Percentiles rank a stretch among this genome's conserved stretches.
Evolutionary conservation across 352 stramenopile genomes (phyloP).

Genomic region (Phytophthora hybrid): DNA sequence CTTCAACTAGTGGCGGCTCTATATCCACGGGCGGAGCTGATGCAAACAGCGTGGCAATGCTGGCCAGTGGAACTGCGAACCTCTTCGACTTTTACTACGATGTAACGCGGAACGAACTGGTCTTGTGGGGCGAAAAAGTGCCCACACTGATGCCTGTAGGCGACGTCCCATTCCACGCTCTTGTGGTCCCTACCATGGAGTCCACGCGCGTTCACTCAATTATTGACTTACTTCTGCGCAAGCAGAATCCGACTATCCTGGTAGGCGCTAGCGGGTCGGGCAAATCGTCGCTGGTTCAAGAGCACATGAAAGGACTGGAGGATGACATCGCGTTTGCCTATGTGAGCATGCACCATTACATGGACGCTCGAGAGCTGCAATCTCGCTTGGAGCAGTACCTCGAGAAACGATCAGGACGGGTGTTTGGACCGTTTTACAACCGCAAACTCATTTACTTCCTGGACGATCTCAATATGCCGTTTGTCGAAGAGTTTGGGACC

Average conservation of each 20-base stretch:
- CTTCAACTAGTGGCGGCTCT: neutral
- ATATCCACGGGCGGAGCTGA: slow-evolving; percentile 17
- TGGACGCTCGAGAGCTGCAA: slow-evolving; percentile 84
- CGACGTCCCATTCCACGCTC: slow-evolving; percentile 64
- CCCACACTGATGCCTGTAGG: slow-evolving; percentile 33
- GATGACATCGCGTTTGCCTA: slow-evolving; percentile 64
- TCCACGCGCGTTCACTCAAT: slow-evolving; percentile 74
- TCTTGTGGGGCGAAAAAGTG: slow-evolving; percentile 82
- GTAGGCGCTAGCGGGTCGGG: slow-evolving; percentile 86
- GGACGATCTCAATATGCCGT: slow-evolving; percentile 93
- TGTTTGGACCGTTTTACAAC: slow-evolving; percentile 85
- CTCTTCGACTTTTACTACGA: slow-evolving; percentile 89
- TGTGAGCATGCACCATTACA: slow-evolving; percentile 91
- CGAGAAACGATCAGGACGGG: slow-evolving; percentile 88
- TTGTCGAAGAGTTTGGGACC: slow-evolving; percentile 88
- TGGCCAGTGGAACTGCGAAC: slow-evolving; percentile 33
- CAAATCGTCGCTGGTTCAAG: slow-evolving; percentile 82
- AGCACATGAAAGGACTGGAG: slow-evolving; percentile 76
- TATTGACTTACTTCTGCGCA: slow-evolving; percentile 62
- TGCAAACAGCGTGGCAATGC: slow-evolving; percentile 21
- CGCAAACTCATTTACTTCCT: slow-evolving; percentile 91
- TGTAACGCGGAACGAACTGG: slow-evolving; percentile 72
- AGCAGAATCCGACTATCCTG: slow-evolving; percentile 69
- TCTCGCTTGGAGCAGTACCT: slow-evolving; percentile 79
- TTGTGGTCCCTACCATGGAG: slow-evolving; percentile 84